These are phyloP conservation scores for Paraphoma chrysanthemicola DNA, from an alignment of 2,329 filamentous ascomycete species.

Conservation along the genomic window DNA sequence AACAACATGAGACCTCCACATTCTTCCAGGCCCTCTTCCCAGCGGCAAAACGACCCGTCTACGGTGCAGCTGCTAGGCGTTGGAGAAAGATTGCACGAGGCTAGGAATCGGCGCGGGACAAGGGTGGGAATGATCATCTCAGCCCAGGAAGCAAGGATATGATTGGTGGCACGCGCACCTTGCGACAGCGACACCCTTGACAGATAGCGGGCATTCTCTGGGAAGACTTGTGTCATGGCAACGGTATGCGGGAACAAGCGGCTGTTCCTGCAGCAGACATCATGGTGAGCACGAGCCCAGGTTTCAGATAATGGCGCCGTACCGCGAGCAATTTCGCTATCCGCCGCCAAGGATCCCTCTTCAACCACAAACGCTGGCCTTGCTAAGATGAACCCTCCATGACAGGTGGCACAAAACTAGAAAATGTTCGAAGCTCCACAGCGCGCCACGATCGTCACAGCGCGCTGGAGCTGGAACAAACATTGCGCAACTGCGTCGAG, in stretches of 20 bases:
- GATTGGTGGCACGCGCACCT: slow-evolving; percentile 33
- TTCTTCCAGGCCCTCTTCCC: slow-evolving; percentile 29
- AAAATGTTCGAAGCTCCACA: slow-evolving; percentile 6
- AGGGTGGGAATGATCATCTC: slow-evolving; percentile 15
- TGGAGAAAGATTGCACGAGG: slow-evolving; percentile 46
- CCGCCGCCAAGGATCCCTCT: slow-evolving; percentile 28
- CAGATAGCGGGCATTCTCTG: slow-evolving; percentile 24
- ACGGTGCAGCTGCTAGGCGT: slow-evolving; percentile 28
- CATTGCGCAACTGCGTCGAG: neutral
- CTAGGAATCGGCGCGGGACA: slow-evolving; percentile 25
- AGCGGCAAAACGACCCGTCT: slow-evolving; percentile 35
- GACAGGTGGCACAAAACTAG: slow-evolving; percentile 12
- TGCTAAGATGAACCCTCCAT: slow-evolving; percentile 21
- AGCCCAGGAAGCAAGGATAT: slow-evolving; percentile 6
- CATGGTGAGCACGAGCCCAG: slow-evolving; percentile 30
- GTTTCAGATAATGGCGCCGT: slow-evolving; percentile 30
- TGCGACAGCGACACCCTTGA: slow-evolving; percentile 37
- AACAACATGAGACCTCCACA: slow-evolving; percentile 35
- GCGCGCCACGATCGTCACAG: slow-evolving; percentile 14
- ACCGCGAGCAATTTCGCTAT: slow-evolving; percentile 42
- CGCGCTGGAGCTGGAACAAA: slow-evolving; percentile 6
- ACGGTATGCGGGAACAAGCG: slow-evolving; percentile 23
- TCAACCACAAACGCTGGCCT: slow-evolving; percentile 28
- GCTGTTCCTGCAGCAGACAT: slow-evolving; percentile 32
- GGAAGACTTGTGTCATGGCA: slow-evolving; percentile 19